These are phyloP conservation scores for Dissophora ornata DNA, from an alignment of 192 early-diverging fungal species.

Conservation along the genomic window DNA sequence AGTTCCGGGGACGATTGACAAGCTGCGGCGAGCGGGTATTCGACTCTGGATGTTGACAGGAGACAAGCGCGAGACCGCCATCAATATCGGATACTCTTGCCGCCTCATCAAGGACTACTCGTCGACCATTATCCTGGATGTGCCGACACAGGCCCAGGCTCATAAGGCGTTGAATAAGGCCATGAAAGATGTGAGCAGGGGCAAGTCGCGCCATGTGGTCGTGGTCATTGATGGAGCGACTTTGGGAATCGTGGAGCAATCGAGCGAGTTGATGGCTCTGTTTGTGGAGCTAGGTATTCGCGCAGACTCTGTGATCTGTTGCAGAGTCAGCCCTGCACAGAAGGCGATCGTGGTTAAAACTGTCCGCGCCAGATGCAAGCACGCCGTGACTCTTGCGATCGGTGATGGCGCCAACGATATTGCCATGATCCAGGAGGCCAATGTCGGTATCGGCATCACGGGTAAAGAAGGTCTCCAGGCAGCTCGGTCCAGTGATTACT, in stretches of 20 bases:
- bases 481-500: slow-evolving; percentile 87
- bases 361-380: slow-evolving; percentile 61
- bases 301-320: slow-evolving; percentile 88
- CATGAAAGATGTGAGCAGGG: slow-evolving; percentile 53
- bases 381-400: slow-evolving; percentile 79
- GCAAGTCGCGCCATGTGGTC: slow-evolving; percentile 55
- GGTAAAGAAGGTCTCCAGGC: slow-evolving; percentile 91
- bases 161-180: slow-evolving; percentile 51
- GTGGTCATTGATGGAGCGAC: slow-evolving; percentile 61
- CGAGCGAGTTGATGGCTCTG: slow-evolving; percentile 62
- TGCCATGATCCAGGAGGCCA: slow-evolving; percentile 94
- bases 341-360: slow-evolving; percentile 88
- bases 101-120: slow-evolving; percentile 69
- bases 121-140: slow-evolving; percentile 58
- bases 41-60: slow-evolving; percentile 94
- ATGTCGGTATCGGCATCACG: slow-evolving; percentile 93
- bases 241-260: slow-evolving; percentile 58
- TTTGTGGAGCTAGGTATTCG: slow-evolving; percentile 81
- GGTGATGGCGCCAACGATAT: slow-evolving; percentile 97
- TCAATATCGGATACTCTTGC: slow-evolving; percentile 90
- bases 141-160: slow-evolving; percentile 47
- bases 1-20: slow-evolving; percentile 86
- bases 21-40: slow-evolving; percentile 80
- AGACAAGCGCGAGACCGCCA: slow-evolving; percentile 91
- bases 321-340: slow-evolving; percentile 89